Percentiles rank a stretch among this genome's conserved stretches.
phyloP scores from a whole-genome alignment of 176 grass and related monocot species.

The Oryza officinalis region DNA sequence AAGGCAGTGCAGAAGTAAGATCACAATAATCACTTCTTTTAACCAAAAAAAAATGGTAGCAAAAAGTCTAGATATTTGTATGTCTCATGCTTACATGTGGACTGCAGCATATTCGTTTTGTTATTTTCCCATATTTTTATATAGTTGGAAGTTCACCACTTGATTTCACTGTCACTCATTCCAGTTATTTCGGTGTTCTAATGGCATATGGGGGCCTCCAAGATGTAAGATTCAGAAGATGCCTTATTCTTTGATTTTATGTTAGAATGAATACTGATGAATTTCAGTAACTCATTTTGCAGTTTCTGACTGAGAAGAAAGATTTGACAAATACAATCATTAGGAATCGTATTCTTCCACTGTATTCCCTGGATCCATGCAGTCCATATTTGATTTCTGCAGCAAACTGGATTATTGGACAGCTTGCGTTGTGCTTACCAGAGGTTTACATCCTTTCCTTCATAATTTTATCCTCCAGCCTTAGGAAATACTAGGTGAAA shows the following conservation, averaged over 20 bases:
- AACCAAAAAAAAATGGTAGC: neutral
- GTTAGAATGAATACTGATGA: conserved; percentile 24
- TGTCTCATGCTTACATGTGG: conserved; percentile 7
- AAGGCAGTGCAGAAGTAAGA: conserved; percentile 73
- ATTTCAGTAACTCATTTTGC: conserved; percentile 38
- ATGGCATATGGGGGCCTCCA: conserved; percentile 91
- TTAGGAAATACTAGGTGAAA: conserved; percentile 18
- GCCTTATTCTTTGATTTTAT: conserved; percentile 11
- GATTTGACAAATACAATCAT: conserved; percentile 64
- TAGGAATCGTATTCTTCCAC: conserved; percentile 72
- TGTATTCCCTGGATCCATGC: conserved; percentile 63
- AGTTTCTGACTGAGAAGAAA: conserved; percentile 73
- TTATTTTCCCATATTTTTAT: conserved; percentile 16
- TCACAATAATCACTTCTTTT: neutral
- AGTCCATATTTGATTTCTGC: conserved; percentile 82
- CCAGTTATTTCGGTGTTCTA: conserved; percentile 90
- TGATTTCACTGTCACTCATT: conserved; percentile 35
- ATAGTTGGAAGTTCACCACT: neutral
- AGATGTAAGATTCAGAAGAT: conserved; percentile 64
- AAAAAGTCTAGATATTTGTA: neutral
- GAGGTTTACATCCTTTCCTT: conserved; percentile 58
- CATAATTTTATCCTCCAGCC: conserved; percentile 3
- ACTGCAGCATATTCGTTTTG: conserved; percentile 21
- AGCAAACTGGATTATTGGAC: conserved; percentile 86
- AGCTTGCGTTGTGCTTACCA: conserved; percentile 69